phyloP scores from a whole-genome alignment of 1,284 basidiomycete species.

The Peniophora sp. region DNA sequence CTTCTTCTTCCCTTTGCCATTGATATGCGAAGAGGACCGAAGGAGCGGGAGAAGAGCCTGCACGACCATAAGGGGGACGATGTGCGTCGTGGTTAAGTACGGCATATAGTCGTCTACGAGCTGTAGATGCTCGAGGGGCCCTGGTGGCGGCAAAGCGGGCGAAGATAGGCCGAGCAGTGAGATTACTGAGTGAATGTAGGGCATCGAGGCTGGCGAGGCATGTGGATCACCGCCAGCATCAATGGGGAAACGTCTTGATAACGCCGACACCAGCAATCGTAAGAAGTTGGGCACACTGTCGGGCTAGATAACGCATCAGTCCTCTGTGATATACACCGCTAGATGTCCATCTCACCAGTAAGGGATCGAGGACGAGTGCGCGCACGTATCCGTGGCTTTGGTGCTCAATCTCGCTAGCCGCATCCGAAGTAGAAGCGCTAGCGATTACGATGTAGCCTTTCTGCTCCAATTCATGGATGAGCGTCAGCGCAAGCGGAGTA shows the following conservation, averaged over 20 bases:
- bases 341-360: conserved; percentile 40
- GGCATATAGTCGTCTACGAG: conserved; percentile 55
- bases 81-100: conserved; percentile 62
- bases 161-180: conserved; percentile 58
- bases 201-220: conserved; percentile 49
- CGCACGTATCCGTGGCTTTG: conserved; percentile 66
- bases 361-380: conserved; percentile 70
- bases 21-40: conserved; percentile 44
- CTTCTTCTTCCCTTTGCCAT: conserved; percentile 37
- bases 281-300: conserved; percentile 66
- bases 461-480: conserved; percentile 64
- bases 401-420: conserved; percentile 54
- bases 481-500: conserved; percentile 54
- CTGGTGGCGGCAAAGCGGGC: conserved; percentile 28
- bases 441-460: conserved; percentile 76
- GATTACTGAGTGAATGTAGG: conserved; percentile 64
- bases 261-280: conserved; percentile 66
- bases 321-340: conserved; percentile 5
- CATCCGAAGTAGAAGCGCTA: conserved; percentile 61
- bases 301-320: conserved; percentile 32
- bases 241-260: conserved; percentile 77
- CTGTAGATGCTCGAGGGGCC: conserved; percentile 66
- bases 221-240: conserved; percentile 72
- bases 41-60: conserved; percentile 71
- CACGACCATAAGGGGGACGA: conserved; percentile 65